Evolutionary conservation across 2,329 filamentous ascomycete genomes (phyloP), one percentile per base, ranked within the genome.

Genomic region (Blumeria graminis): DNA sequence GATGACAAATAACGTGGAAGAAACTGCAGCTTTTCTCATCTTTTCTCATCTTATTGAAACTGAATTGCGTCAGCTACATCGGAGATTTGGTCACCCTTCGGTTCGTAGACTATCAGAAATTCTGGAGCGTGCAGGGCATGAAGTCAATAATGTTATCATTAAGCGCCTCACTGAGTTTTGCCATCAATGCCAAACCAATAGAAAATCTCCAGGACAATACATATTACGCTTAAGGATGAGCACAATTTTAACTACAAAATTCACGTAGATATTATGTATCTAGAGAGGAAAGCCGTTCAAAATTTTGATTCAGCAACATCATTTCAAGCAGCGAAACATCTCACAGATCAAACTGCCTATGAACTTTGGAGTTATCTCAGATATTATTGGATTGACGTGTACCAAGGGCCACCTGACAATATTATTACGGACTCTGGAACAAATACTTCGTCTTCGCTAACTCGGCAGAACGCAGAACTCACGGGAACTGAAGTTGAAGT

Each of bases 241-340:
- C 16, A 13, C 4, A n/a, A 53, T 18, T 53, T 36, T 28, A 53
- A 53, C 22, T 16, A 38, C n/a, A 5, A 2, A 13, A 35, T 57
- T 16, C 11, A 56, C 34, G 32, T 58, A 10, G 50, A 57, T 55
- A 46, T 58, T 34, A 33, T 56, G 3, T 55, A 34, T 55, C 45
- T 55, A 13, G 36, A 55, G 11, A 18, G 41, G 22, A 33, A 45
- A 33, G 13, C 14, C 55, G 0, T 22, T 58, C 35, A 58, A 33
- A 33, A 55, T 41, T 36, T 58, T 7, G 43, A 58, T 36, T 41
- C 55, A 45, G 39, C 14, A 7, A 58, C 22, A 18, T 18, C 11
- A 22, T 58, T 55, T 28, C 46, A 53, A 38, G 52, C 43, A n/a
- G 57, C 10, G 8, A 58, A 51, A 57, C 57, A 6, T 16, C 32